These are phyloP conservation scores for Cucurbita pepo DNA, from an alignment of 306 rosid genomes.

Conservation along the genomic window DNA sequence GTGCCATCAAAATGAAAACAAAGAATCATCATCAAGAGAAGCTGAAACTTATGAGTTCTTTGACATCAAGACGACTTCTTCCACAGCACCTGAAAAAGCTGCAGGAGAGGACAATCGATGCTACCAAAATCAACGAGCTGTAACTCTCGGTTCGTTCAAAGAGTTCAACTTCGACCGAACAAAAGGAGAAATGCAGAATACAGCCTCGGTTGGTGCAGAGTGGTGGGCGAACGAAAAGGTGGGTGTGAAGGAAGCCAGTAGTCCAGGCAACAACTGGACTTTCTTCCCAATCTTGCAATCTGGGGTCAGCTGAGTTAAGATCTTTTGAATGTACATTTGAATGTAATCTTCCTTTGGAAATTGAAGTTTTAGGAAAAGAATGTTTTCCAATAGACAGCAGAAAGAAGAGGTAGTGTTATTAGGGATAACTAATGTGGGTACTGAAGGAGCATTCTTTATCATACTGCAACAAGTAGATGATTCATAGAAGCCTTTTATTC, in stretches of 20 bases:
- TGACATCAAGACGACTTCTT: slow-evolving; percentile 23
- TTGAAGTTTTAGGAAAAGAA: slow-evolving; percentile 7
- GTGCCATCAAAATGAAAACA: slow-evolving; percentile 22
- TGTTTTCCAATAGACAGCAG: slow-evolving; percentile 15
- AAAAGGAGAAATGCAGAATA: slow-evolving; percentile 37
- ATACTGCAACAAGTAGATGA: too few species aligned
- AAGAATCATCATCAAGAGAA: slow-evolving; percentile 19
- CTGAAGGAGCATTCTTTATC: background rate
- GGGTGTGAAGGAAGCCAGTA: slow-evolving; percentile 27
- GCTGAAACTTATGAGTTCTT: slow-evolving; percentile 16
- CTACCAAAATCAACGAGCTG: slow-evolving; percentile 49
- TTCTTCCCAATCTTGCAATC: slow-evolving; percentile 66
- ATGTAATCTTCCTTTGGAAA: slow-evolving; percentile 16
- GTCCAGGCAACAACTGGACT: slow-evolving; percentile 40
- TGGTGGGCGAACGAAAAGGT: slow-evolving; percentile 65
- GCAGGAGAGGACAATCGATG: slow-evolving; percentile 32
- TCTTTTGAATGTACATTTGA: slow-evolving; percentile 29
- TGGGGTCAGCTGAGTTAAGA: slow-evolving; percentile 30
- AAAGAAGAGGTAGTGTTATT: slow-evolving; percentile 30
- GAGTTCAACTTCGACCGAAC: slow-evolving; percentile 82
- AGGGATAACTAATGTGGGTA: slow-evolving; percentile 19
- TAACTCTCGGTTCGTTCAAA: slow-evolving; percentile 47
- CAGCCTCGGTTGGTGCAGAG: slow-evolving; percentile 37
- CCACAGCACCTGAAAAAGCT: slow-evolving; percentile 20
- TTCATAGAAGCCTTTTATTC: too few species aligned